A percentile compares a stretch with the other conserved stretches of the same genome.
Conservation (phyloP, 176 grass and related monocot species). For the Avena insularis region DNA sequence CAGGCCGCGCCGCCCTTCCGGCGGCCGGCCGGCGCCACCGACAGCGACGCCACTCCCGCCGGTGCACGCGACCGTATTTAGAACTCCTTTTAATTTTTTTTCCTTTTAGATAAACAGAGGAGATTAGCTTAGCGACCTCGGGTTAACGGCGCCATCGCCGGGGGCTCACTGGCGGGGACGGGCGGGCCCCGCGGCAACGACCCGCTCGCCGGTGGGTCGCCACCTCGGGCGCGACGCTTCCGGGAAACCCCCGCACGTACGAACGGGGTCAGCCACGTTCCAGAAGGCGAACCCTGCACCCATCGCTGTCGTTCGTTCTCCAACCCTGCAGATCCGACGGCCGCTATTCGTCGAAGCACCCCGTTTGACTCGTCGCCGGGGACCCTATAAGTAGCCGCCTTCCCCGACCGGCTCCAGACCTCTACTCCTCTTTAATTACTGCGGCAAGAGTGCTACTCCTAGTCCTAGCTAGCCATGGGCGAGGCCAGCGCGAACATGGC, state of each 20-base stretch:
- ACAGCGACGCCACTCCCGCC: constrained; percentile 15
- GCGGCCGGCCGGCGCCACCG: constrained; percentile 1
- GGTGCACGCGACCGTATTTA: not conserved
- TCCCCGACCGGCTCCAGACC: constrained; percentile 7
- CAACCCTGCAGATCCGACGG: not conserved
- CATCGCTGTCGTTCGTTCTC: not conserved
- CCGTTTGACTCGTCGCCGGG: constrained; percentile 50
- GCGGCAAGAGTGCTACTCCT: not conserved
- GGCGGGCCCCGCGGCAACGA: constrained; percentile 3
- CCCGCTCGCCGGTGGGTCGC: constrained; percentile 21
- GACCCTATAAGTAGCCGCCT: constrained; percentile 52
- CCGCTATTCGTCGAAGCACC: accelerated
- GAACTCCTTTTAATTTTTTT: not conserved
- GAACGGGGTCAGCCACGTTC: constrained; percentile 33
- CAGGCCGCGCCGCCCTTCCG: not conserved
- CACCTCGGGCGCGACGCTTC: constrained; percentile 41
- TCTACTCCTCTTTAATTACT: not conserved
- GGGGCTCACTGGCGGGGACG: not conserved
- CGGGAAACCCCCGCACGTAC: constrained; percentile 5
- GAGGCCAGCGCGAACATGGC: constrained; percentile 51
- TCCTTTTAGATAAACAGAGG: not conserved
- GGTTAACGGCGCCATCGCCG: constrained; percentile 26
- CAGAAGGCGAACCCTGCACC: constrained; percentile 31
- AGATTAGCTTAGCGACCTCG: not conserved
- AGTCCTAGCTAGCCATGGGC: constrained; percentile 35